These are phyloP conservation scores for Rhododendron williamsianum DNA, from an alignment of 148 eudicot species.

Conservation along the genomic window DNA sequence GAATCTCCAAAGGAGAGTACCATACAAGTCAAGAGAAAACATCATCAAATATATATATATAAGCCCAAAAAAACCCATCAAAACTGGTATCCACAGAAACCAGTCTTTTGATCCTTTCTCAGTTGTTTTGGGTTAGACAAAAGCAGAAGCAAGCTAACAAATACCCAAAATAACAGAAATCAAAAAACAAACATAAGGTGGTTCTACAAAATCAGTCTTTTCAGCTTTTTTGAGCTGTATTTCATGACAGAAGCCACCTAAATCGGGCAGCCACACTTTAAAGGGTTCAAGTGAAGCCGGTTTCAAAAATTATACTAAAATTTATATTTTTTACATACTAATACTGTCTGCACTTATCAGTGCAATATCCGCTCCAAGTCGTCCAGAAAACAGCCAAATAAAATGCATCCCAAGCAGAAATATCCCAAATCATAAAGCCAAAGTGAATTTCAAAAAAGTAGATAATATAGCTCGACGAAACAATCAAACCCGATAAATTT, in stretches of 20 bases:
- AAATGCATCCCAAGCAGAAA: not conserved
- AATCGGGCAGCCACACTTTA: not conserved
- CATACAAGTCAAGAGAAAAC: constrained; percentile 53
- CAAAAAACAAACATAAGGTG: not conserved
- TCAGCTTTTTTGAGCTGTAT: not conserved
- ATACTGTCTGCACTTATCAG: not conserved
- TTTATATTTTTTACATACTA: not conserved
- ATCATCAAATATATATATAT: not conserved
- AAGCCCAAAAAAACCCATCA: not conserved
- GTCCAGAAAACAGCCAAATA: not conserved
- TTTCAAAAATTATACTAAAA: not conserved
- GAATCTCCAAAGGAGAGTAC: constrained; percentile 49
- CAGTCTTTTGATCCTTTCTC: not conserved
- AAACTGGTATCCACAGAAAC: not conserved
- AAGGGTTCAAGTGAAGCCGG: not conserved
- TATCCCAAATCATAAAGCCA: not conserved
- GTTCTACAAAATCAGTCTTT: not conserved
- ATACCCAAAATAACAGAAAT: not conserved
- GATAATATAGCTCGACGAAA: not conserved
- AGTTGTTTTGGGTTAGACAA: not conserved
- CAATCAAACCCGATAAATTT: not conserved
- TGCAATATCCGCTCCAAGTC: not conserved
- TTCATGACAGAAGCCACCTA: not conserved
- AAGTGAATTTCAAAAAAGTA: not conserved
- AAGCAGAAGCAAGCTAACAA: not conserved